Base-by-base conservation (phyloP, 352 stramenopile genomes). In the Chrysophaeum taylorii region DNA sequence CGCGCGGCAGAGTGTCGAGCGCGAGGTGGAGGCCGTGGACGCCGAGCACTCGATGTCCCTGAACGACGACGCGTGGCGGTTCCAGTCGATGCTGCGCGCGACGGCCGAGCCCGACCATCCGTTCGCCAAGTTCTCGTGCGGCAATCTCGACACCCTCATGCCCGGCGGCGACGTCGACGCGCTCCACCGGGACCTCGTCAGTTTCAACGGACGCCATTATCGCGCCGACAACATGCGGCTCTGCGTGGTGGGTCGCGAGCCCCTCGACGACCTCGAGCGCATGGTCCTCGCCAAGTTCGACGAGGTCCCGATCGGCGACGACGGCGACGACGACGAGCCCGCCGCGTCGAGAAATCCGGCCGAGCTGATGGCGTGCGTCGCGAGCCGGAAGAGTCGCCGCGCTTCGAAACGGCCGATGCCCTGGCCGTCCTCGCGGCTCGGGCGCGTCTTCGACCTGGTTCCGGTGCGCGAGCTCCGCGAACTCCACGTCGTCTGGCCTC, bases 1-100 rank as follows among this genome's bases (percentile, higher is more conserved):
- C 75, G 93, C 87, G 31, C 31, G 81, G 64, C 83, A 76, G 31
- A 88, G 89, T 41, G 90, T 92, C 0, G 87, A 96, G 53, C 85
- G 94, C 7, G 94, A 99, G 80, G 86, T 97, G 64, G 87, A 94
- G 62, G 94, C 94, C 0, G 94, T 99, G 18, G 91, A 98, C 75
- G 93, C 89, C 1, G 94, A 98, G 79, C 92, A 98, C 78, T 79
- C 87, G 38, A 98, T 98, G 82, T 95, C 96, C 70, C 79, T 96
- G 50, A 92, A 96, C 57, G 92, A 92, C 69, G 94, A 98, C 81
- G 84, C 81, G 50, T 94, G 89, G 85, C 78, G 89, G 35, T 82
- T 83, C 41, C 90, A 84, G 73, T 84, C 90, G 74, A 64, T 87
- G 42, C 61, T 86, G 1, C 87, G 88, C 60, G 68, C 71, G 12